A percentile compares a stretch with the other conserved stretches of the same genome.
Conservation (phyloP, 2,329 filamentous ascomycete genomes). For the Monosporascus sp. region DNA sequence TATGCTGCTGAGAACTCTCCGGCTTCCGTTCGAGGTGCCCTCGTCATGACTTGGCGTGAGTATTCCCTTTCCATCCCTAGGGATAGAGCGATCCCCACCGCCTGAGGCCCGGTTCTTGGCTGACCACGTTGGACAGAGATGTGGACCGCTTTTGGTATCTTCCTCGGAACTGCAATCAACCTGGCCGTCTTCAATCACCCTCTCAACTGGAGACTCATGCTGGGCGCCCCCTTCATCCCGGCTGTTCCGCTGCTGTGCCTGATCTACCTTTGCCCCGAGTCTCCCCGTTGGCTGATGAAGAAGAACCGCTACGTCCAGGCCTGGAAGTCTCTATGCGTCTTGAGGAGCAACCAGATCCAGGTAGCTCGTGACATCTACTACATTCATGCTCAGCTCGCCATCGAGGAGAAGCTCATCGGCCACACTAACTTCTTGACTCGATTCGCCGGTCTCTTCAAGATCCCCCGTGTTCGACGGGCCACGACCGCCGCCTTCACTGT, state of each 20-base stretch:
- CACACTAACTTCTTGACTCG: constrained; percentile 54
- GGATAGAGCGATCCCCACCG: not conserved
- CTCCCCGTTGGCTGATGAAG: constrained; percentile 62
- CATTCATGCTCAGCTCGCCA: constrained; percentile 57
- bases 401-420: constrained; percentile 47
- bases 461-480: constrained; percentile 64
- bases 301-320: constrained; percentile 58
- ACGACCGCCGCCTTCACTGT: constrained; percentile 72
- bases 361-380: constrained; percentile 58
- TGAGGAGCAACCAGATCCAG: constrained; percentile 51
- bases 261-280: constrained; percentile 63
- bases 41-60: constrained; percentile 73
- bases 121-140: constrained; percentile 35
- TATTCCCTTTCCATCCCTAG: not conserved
- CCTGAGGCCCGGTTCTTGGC: not conserved
- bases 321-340: constrained; percentile 45
- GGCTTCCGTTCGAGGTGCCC: constrained; percentile 62
- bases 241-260: constrained; percentile 51
- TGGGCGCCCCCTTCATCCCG: constrained; percentile 56
- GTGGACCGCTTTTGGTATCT: constrained; percentile 57
- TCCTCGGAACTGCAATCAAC: constrained; percentile 57
- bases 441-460: constrained; percentile 61
- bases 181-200: constrained; percentile 37
- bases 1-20: constrained; percentile 72
- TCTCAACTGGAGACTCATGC: constrained; percentile 34